A percentile compares a stretch with the other conserved stretches of the same genome.
Conservation (phyloP, 2,329 filamentous ascomycete genomes). For the Stagonosporopsis cucurbitacearum region DNA sequence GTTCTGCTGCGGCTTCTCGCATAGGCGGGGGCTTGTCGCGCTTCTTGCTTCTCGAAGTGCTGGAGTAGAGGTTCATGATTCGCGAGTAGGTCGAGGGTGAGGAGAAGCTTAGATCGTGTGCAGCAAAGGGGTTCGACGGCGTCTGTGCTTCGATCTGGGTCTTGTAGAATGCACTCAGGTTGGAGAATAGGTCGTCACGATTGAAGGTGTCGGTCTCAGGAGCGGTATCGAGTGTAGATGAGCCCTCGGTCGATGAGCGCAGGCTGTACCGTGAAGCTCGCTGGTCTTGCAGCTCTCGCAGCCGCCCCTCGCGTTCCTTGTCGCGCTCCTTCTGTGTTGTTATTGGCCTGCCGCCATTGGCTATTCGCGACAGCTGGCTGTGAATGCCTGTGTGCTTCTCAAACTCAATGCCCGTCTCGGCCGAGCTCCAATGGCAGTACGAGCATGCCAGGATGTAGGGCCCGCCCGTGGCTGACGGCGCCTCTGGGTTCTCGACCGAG, state of each 20-base stretch:
- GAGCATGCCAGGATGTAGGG: slow-evolving; percentile 84
- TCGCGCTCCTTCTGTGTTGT: slow-evolving; percentile 50
- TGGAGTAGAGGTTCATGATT: slow-evolving; percentile 89
- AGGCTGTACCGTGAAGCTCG: slow-evolving; percentile 23
- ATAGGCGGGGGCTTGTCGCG: slow-evolving; percentile 72
- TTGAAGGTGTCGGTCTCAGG: slow-evolving; percentile 47
- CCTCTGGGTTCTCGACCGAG: slow-evolving; percentile 63
- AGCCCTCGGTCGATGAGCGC: slow-evolving; percentile 7
- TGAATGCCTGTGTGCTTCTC: slow-evolving; percentile 88
- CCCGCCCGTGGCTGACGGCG: slow-evolving; percentile 48
- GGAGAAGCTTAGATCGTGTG: slow-evolving; percentile 61
- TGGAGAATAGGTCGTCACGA: slow-evolving; percentile 73
- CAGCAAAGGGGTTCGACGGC: slow-evolving; percentile 57
- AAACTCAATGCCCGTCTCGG: slow-evolving; percentile 88
- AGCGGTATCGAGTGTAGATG: slow-evolving; percentile 27
- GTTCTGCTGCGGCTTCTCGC: slow-evolving; percentile 74
- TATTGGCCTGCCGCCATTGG: slow-evolving; percentile 54
- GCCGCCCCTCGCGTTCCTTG: slow-evolving; percentile 47
- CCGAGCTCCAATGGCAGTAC: slow-evolving; percentile 91
- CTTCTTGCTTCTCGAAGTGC: slow-evolving; percentile 61
- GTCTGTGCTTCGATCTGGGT: slow-evolving; percentile 67
- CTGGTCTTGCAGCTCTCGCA: slow-evolving; percentile 37
- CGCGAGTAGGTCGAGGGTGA: slow-evolving; percentile 84
- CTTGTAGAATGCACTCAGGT: slow-evolving; percentile 81
- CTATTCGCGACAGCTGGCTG: slow-evolving; percentile 75